Evolutionary conservation across 257 asterid genomes (phyloP).

Genomic region (Fraxinus quadrangulata): DNA sequence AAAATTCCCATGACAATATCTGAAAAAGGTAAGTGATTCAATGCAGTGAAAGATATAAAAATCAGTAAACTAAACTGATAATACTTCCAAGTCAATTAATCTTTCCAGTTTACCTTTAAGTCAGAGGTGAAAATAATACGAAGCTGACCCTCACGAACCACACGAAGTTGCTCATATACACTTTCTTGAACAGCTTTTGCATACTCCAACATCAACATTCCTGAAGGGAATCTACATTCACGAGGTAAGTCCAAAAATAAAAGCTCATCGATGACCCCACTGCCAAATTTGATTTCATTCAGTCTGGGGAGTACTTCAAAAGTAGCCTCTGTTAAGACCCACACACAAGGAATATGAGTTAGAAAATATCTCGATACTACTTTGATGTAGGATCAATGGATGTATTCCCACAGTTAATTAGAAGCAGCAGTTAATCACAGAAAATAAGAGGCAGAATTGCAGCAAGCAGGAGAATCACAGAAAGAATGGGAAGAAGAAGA

Average conservation of each 20-base stretch:
- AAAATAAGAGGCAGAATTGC: no score
- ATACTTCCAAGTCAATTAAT: not conserved
- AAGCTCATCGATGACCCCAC: conserved; percentile 86
- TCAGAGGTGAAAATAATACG: conserved; percentile 94
- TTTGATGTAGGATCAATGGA: no score
- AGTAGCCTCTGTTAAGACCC: conserved; percentile 77
- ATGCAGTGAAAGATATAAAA: no score
- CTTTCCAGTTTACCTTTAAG: conserved; percentile 58
- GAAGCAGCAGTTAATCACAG: no score
- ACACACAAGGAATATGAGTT: no score
- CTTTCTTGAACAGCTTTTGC: conserved; percentile 96
- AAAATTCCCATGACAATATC: conserved; percentile 96
- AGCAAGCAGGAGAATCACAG: no score
- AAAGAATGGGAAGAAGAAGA: no score
- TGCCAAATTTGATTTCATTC: conserved; percentile 88
- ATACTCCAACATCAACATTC: conserved; percentile 92
- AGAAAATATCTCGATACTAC: no score
- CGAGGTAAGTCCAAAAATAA: conserved; percentile 95
- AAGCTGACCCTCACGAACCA: conserved; percentile 95
- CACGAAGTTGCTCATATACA: conserved; percentile 94
- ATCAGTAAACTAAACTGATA: not conserved
- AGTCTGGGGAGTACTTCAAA: conserved; percentile 97
- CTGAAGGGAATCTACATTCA: conserved; percentile 82
- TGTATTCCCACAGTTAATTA: no score
- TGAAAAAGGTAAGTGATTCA: conserved; percentile 15